Conservation (phyloP, 2,329 filamentous ascomycete genomes). For the Ascosphaera apis region DNA sequence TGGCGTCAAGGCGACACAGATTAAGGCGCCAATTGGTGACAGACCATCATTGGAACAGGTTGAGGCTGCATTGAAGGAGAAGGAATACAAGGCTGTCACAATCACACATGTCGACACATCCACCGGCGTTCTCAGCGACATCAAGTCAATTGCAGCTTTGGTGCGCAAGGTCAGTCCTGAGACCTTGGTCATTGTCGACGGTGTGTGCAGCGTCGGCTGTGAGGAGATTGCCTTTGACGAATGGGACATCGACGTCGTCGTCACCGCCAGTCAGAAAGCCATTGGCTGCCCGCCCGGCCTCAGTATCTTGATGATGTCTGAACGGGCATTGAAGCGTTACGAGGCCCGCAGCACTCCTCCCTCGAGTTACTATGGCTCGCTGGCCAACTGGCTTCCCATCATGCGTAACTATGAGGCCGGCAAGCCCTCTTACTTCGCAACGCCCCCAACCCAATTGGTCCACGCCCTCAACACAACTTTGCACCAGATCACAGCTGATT, state of each 20-base stretch:
- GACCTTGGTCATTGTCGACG: slow-evolving; percentile 79
- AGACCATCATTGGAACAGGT: slow-evolving; percentile 70
- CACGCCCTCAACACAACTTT: slow-evolving; percentile 80
- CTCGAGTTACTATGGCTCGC: slow-evolving; percentile 77
- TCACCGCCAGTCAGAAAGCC: slow-evolving; percentile 91
- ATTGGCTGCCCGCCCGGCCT: slow-evolving; percentile 89
- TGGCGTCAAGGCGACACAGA: slow-evolving; percentile 68
- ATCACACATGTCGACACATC: slow-evolving; percentile 96
- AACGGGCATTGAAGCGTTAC: slow-evolving; percentile 59
- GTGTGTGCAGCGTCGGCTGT: slow-evolving; percentile 87
- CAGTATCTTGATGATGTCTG: slow-evolving; percentile 84
- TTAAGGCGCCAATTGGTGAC: slow-evolving; percentile 73
- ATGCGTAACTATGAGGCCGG: slow-evolving; percentile 98
- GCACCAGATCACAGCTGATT: slow-evolving; percentile 56
- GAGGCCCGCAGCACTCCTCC: slow-evolving; percentile 61
- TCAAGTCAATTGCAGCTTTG: slow-evolving; percentile 60
- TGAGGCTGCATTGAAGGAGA: slow-evolving; percentile 68
- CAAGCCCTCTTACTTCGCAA: slow-evolving; percentile 96
- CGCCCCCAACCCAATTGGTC: slow-evolving; percentile 79
- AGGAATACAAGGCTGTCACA: slow-evolving; percentile 82
- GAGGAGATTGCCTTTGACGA: slow-evolving; percentile 93
- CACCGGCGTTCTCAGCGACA: slow-evolving; percentile 80
- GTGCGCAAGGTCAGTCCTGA: slow-evolving; percentile 74
- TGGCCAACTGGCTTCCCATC: slow-evolving; percentile 95
- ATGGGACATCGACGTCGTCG: slow-evolving; percentile 77